Evolutionary conservation across 1,139 yeast genomes (phyloP), one percentile per base, ranked within the genome.

Genomic region (Zygoascus meyerae): DNA sequence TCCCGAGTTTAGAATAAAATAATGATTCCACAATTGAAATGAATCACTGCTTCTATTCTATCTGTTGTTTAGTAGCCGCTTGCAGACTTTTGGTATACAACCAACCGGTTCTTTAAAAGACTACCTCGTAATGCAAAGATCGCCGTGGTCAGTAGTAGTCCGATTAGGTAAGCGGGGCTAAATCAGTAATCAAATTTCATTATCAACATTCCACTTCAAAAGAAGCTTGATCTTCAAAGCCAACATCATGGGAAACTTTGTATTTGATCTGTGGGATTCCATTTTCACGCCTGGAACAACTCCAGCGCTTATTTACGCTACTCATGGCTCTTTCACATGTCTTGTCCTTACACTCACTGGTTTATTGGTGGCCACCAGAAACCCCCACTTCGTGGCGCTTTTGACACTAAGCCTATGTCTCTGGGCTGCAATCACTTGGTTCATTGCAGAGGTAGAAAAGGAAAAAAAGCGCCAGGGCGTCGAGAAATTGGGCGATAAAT

Each of bases 251-350:
- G 15, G 43, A 11, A 17, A 12, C 21, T 65, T 66, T 45, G 31
- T 85, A 36, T 73, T 68, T 18, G 95, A 84, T 32, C 74, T 92
- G 42, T 90, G 97, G 97, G 82, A 84, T 51, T 84, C 95, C 6
- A 78, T 92, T 29, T 84, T 90, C 65, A 83, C 90, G n/a, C 97
- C 97, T 1, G 98, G 98, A 1, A 79, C 95, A 0, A 78, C 92
- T 0, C 97, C 97, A 0, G 89, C 95, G 0, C 73, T 92, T 46
- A 72, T 89, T 14, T 73, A 75, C 37, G 97, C 97, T 8, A 85
- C 94, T 0, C 94, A 86, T 59, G 71, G 67, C 1, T 79, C 92
- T 1, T 86, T 86, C 59, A 69, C 72, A 1, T 69, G 79, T 9
- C 69, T 86, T 48, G 60, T 75, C 12, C 33, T 67, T 7, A 72